phyloP scores from a whole-genome alignment of 192 early-diverging fungal genomes.

The Linderina pennispora region DNA sequence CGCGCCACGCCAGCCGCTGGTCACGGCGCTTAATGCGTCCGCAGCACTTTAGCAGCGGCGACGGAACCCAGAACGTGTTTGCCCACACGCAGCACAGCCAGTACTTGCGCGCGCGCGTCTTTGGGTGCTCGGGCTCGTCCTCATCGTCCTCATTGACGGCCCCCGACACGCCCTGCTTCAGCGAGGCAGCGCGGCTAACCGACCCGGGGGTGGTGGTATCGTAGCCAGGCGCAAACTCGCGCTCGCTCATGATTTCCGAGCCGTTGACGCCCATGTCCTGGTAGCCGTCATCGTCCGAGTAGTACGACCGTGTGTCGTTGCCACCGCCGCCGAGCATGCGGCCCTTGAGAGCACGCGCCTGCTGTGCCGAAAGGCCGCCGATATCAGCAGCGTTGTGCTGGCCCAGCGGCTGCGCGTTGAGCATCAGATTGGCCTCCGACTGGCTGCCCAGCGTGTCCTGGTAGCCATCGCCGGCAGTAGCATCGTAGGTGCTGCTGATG shows the following conservation, averaged over 20 bases:
- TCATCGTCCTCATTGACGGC: slow-evolving; percentile 39
- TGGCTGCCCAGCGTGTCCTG: slow-evolving; percentile 42
- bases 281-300: slow-evolving; percentile 60
- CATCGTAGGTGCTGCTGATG: slow-evolving; percentile 17
- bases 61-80: slow-evolving; percentile 64
- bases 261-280: slow-evolving; percentile 41
- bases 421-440: slow-evolving; percentile 43
- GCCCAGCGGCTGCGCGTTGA: slow-evolving; percentile 37
- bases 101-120: slow-evolving; percentile 31
- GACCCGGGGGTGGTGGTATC: slow-evolving; percentile 9
- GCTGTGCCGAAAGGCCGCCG: slow-evolving; percentile 21
- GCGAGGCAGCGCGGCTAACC: slow-evolving; percentile 6
- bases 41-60: slow-evolving; percentile 53
- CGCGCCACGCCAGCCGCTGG: slow-evolving; percentile 92
- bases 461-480: slow-evolving; percentile 20
- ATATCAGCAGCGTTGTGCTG: slow-evolving; percentile 29
- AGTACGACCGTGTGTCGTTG: slow-evolving; percentile 54
- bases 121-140: slow-evolving; percentile 54
- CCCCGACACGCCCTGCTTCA: slow-evolving; percentile 23
- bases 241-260: slow-evolving; percentile 37
- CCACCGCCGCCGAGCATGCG: slow-evolving; percentile 42
- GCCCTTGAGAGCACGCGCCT: slow-evolving; percentile 41
- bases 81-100: slow-evolving; percentile 44
- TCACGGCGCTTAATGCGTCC: slow-evolving; percentile 76
- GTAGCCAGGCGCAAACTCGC: slow-evolving; percentile 26